These are phyloP conservation scores for Xerocomus tenax DNA, from an alignment of 1,284 basidiomycete species.

Conservation along the genomic window DNA sequence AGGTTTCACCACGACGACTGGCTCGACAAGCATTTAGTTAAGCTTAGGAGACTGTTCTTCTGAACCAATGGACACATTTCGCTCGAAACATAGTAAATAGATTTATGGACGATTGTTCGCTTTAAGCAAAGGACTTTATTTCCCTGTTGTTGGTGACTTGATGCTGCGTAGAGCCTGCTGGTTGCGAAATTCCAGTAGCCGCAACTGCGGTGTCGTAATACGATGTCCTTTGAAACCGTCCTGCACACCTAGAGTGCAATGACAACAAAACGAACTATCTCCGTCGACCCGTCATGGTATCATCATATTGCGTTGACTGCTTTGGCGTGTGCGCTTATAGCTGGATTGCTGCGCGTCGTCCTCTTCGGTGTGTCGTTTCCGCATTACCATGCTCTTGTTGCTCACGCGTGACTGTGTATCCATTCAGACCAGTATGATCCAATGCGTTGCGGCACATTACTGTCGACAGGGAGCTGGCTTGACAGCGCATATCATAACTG, in stretches of 20 bases:
- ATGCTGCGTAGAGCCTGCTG: no score
- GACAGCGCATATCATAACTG: slow-evolving; percentile 60
- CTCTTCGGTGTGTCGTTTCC: slow-evolving; percentile 40
- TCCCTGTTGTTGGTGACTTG: not conserved
- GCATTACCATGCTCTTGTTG: not conserved
- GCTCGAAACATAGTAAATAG: slow-evolving; percentile 6
- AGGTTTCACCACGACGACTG: slow-evolving; percentile 29
- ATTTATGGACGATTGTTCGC: not conserved
- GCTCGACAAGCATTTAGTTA: slow-evolving; percentile 27
- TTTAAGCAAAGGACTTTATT: not conserved
- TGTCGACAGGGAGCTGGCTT: slow-evolving; percentile 72
- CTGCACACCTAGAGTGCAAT: slow-evolving; percentile 8
- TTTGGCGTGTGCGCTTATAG: slow-evolving; percentile 32
- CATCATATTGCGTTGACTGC: slow-evolving; percentile 42
- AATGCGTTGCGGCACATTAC: slow-evolving; percentile 60
- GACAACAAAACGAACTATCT: slow-evolving; percentile 24
- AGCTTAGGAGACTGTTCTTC: not conserved
- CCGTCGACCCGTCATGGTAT: slow-evolving; percentile 47
- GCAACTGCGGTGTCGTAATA: not conserved
- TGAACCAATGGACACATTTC: not conserved
- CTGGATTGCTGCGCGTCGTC: slow-evolving; percentile 41
- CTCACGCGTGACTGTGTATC: not conserved
- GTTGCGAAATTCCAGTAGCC: not conserved
- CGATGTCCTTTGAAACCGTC: not conserved
- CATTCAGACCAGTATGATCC: slow-evolving; percentile 61